Conservation (phyloP, 1,284 basidiomycete genomes). For the Stygiomarasmius scandens region DNA sequence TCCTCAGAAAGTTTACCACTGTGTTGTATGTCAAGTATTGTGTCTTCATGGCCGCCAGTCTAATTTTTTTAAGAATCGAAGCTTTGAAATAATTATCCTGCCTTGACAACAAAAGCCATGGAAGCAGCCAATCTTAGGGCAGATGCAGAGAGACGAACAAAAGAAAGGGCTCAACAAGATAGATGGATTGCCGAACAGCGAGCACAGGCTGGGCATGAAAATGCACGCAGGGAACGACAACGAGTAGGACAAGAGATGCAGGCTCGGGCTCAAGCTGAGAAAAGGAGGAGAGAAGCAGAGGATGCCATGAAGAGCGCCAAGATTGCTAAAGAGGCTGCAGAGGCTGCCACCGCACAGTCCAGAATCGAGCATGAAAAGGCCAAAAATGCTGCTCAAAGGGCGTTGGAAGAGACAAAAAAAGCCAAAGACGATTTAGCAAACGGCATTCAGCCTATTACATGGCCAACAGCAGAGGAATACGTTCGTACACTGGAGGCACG, state of each 20-base stretch:
- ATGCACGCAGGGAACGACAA: background rate
- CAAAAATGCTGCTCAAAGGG: background rate
- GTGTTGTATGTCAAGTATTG: no score
- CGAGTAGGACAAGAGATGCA: background rate
- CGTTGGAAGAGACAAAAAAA: background rate
- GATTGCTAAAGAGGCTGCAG: background rate
- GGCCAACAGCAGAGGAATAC: constrained; percentile 29
- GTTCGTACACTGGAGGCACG: constrained; percentile 23
- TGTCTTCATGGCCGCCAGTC: no score
- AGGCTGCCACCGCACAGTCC: background rate
- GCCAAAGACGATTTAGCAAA: constrained; percentile 1
- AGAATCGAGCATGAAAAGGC: background rate
- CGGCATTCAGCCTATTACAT: constrained; percentile 29
- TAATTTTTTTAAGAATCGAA: no score
- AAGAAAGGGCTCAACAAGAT: background rate
- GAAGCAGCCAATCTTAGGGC: background rate
- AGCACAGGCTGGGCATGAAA: background rate
- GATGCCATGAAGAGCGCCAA: background rate
- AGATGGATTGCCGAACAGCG: background rate
- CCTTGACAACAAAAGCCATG: background rate
- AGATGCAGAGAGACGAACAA: background rate
- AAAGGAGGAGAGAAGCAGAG: background rate
- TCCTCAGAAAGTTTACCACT: no score
- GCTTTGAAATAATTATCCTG: no score
- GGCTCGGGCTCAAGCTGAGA: constrained; percentile 1